Percentiles rank a stretch among this genome's conserved stretches.
phyloP scores from a whole-genome alignment of 257 asterid genomes.

The Anisodus acutangulus region DNA sequence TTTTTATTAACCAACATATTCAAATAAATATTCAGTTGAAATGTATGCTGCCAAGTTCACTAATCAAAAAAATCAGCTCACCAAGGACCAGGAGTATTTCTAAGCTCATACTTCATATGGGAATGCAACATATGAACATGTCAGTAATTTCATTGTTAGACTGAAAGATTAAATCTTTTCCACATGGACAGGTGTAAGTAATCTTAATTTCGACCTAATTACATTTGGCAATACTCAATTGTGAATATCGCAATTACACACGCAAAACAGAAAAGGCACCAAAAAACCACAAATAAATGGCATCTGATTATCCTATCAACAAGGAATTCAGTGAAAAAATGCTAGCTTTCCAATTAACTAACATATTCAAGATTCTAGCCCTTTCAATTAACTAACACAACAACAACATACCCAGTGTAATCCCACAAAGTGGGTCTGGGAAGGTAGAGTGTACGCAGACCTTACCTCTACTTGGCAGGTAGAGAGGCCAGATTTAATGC shows the following conservation, averaged over 20 bases:
- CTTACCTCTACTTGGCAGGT: too few species aligned
- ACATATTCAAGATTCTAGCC: too few species aligned
- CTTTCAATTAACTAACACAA: too few species aligned
- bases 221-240: not conserved
- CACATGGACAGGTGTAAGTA: not conserved
- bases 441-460: too few species aligned
- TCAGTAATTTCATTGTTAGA: not conserved
- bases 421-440: too few species aligned
- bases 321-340: not conserved
- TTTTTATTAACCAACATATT: too few species aligned
- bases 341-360: too few species aligned
- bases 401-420: too few species aligned
- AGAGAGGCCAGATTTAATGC: too few species aligned
- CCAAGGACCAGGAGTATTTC: slow-evolving; percentile 95
- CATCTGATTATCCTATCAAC: not conserved
- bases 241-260: not conserved
- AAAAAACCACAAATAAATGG: not conserved
- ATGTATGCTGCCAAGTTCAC: too few species aligned
- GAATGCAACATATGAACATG: slow-evolving; percentile 52
- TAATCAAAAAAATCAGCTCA: slow-evolving; percentile 42
- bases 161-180: slow-evolving; percentile 7
- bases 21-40: not conserved
- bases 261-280: not conserved
- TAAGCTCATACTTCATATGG: slow-evolving; percentile 88
- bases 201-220: not conserved